Percentiles rank a stretch among this genome's conserved stretches.
Evolutionary conservation across 2,329 filamentous ascomycete species (phyloP).

Genomic region (Coniochaeta sp.): DNA sequence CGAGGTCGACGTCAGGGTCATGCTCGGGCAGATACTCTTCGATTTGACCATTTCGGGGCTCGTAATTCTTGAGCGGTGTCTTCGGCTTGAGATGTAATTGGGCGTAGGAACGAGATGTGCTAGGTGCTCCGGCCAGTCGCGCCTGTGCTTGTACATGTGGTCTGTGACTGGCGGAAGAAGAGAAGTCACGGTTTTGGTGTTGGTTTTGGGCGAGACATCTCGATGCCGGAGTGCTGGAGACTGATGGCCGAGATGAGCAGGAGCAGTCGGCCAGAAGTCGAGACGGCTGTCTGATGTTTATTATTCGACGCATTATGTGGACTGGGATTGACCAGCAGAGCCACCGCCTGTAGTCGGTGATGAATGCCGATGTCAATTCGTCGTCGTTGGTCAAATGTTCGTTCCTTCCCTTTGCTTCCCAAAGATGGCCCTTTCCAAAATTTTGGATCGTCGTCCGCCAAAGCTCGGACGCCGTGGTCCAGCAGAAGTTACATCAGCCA

Average conservation of each 20-base stretch:
- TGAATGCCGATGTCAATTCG: not conserved
- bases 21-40: not conserved
- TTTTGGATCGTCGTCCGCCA: not conserved
- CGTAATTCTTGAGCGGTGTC: not conserved
- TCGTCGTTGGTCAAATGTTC: not conserved
- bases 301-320: not conserved
- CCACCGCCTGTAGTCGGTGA: constrained; percentile 2
- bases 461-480: not conserved
- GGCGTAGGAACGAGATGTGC: not conserved
- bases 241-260: not conserved
- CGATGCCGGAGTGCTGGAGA: not conserved
- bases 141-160: not conserved
- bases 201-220: constrained; percentile 1
- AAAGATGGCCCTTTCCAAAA: not conserved
- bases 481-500: not conserved
- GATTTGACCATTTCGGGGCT: not conserved
- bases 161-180: not conserved
- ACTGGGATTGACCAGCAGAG: not conserved
- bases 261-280: not conserved
- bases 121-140: not conserved
- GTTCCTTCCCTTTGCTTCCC: not conserved
- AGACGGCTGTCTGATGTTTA: not conserved
- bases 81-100: not conserved
- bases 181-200: not conserved
- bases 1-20: constrained; percentile 1